Base-by-base conservation (phyloP, 2,329 filamentous ascomycete genomes). In the Exophiala oligosperma region DNA sequence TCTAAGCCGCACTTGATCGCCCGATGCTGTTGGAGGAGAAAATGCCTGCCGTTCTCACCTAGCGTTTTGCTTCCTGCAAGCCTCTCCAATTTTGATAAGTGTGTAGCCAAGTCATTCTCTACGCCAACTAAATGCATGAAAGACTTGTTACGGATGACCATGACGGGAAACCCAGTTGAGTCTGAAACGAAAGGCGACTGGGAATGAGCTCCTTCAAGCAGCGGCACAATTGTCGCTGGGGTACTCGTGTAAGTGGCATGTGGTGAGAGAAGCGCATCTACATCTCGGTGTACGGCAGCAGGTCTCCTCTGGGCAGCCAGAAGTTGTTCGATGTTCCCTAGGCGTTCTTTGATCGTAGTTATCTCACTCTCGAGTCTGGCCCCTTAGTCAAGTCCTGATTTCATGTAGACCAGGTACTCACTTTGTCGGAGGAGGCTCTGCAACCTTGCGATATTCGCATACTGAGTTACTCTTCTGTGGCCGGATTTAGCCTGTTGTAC, bases 21-120 rank as follows among this genome's bases (percentile, higher is more conserved):
- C 8, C 57, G 58, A 28, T 66, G 53, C 29, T 67, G 63, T n/a
- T 66, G 64, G n/a, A 63, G 60, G 14, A 69, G 54, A 38, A 66
- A 54, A 49, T 29, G 40, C 6, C 32, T 47, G 9, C 41, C 40
- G n/a, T 17, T 35, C 12, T 38, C 52, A 28, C 23, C 24, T 23
- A 28, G 4, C 23, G 6, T 24, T n/a, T 14, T 41, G 50, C 37
- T 52, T 41, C 37, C 48, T 38, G 37, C 23, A 12, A 52, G 17
- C 37, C 40, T 14, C 17, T 52, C 24, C 17, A 47, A 28, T 37
- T 23, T 23, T n/a, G 37, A 24, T 7, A 41, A 21, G 21, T 52
- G 24, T 43, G 28, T 12, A n/a, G 37, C 40, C 40, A 43, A 52
- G n/a, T 38, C 44, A 6, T 14, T n/a, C 7, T 47, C 44, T 1